Evolutionary conservation across 2,329 filamentous ascomycete genomes (phyloP).

Genomic region (Pseudopithomyces chartarum): DNA sequence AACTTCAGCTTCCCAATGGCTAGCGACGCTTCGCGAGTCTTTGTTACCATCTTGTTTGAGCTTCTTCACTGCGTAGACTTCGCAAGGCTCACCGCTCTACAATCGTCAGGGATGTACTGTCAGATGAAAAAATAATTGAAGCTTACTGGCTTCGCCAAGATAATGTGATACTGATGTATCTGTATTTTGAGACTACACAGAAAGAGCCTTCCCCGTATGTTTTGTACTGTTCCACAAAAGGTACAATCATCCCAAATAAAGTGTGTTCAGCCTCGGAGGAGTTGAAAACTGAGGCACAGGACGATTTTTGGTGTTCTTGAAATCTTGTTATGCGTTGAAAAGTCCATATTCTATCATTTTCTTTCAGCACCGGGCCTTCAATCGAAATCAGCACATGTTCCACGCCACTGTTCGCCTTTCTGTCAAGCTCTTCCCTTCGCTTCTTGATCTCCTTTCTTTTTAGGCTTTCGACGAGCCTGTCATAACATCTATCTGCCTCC

Average conservation of each 20-base stretch:
- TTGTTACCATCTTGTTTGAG: neutral
- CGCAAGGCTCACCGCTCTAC: neutral
- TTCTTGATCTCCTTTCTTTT: too few species aligned
- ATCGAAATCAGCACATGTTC: neutral
- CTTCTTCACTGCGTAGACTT: neutral
- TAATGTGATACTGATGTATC: slow-evolving; percentile 13
- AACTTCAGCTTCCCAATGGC: slow-evolving; percentile 18
- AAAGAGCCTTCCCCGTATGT: slow-evolving; percentile 9
- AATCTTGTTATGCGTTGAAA: neutral
- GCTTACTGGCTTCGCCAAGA: neutral
- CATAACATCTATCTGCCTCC: too few species aligned
- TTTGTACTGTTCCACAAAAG: neutral
- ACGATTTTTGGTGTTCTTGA: neutral
- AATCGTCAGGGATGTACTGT: neutral
- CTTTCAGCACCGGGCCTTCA: neutral
- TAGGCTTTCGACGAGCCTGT: too few species aligned
- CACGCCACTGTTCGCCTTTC: too few species aligned
- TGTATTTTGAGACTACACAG: slow-evolving; percentile 13
- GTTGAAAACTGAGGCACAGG: neutral
- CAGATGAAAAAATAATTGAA: neutral
- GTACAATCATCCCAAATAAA: neutral
- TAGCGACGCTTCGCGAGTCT: slow-evolving; percentile 6
- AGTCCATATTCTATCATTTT: neutral
- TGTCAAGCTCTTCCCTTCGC: too few species aligned
- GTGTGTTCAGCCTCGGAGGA: neutral